Base-by-base conservation (phyloP, 352 stramenopile genomes). In the Sclerospora graminicola region DNA sequence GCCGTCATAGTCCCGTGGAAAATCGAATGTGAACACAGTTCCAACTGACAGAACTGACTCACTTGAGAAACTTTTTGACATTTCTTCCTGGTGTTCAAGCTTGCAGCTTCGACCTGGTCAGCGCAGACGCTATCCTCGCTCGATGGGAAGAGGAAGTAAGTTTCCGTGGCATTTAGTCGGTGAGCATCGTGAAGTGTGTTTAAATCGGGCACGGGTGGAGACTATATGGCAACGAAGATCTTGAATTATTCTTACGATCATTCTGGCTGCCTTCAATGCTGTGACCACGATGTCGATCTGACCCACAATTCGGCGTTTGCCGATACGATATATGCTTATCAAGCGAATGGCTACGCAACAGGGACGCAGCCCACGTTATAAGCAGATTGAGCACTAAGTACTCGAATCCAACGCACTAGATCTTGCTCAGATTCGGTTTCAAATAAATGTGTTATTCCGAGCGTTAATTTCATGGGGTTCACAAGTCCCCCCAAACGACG, bases 361-460 rank as follows among this genome's bases (percentile, higher is more conserved):
- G 41, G 1, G 49, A 41, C 19, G 34, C 27, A 59, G 32, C 15
- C 23, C 23, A 18, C 57, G 2, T 59, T 59, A 38, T 69, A 67
- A 31, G 64, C 64, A 4, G 67, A 80, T 42, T 85, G 67, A 4
- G 57, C 59, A 4, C 60, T 69, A 0, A 91, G 37, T 1, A 68
- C 69, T 13, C 68, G 63, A 37, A 87, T 76, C 79, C 79, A 91
- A 11, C 56, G 55, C 26, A 80, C 54, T 48, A 91, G 69, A n/a
- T 91, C 69, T 11, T 63, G 48, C 39, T 88, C 73, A 0, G 63
- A 68, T 11, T 87, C 69, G 18, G 76, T 69, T 14, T 73, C 79
- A 30, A 90, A 85, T 48, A 66, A 84, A 44, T 79, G 89, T 41
- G 65, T 80, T 68, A 47, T 82, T 86, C 4, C 57, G 54, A 13